Evolutionary conservation across 805 yeast species (phyloP).

Genomic region (Nakazawaea siamensis): DNA sequence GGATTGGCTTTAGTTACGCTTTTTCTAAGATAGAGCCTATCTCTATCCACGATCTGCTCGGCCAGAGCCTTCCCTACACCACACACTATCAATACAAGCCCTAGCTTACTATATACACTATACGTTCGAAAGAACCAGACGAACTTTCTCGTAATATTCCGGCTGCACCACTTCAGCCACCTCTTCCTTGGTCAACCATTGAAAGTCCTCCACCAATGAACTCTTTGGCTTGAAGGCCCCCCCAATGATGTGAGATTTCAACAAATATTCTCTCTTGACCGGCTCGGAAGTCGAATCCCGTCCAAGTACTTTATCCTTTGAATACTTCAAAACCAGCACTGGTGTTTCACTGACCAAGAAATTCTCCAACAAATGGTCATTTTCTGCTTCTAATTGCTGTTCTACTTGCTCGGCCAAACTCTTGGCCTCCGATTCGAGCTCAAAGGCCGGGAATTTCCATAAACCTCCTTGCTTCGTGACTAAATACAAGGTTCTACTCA

Average conservation of each 20-base stretch:
- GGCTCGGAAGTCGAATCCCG: constrained; percentile 14
- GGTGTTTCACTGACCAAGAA: constrained; percentile 93
- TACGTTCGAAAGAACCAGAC: constrained; percentile 31
- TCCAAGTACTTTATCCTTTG: constrained; percentile 19
- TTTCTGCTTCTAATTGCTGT: constrained; percentile 57
- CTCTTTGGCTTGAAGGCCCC: constrained; percentile 55
- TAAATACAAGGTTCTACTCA: constrained; percentile 75
- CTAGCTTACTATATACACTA: not conserved
- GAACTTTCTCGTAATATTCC: constrained; percentile 49
- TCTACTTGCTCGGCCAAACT: constrained; percentile 72
- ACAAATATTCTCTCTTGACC: constrained; percentile 52
- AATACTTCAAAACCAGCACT: constrained; percentile 53
- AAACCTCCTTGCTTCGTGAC: constrained; percentile 40
- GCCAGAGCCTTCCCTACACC: no score
- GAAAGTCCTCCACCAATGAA: constrained; percentile 37
- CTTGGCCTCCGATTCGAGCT: constrained; percentile 49
- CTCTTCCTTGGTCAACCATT: constrained; percentile 86
- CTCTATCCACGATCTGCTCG: no score
- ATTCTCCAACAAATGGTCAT: constrained; percentile 71
- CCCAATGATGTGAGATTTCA: constrained; percentile 83
- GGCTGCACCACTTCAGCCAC: constrained; percentile 41
- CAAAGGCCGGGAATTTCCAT: constrained; percentile 83
- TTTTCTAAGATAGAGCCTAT: no score
- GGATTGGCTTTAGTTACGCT: no score
- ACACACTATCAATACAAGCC: not conserved